Conservation (phyloP, 768 basidiomycete species). For the Termitomyces sp. region DNA sequence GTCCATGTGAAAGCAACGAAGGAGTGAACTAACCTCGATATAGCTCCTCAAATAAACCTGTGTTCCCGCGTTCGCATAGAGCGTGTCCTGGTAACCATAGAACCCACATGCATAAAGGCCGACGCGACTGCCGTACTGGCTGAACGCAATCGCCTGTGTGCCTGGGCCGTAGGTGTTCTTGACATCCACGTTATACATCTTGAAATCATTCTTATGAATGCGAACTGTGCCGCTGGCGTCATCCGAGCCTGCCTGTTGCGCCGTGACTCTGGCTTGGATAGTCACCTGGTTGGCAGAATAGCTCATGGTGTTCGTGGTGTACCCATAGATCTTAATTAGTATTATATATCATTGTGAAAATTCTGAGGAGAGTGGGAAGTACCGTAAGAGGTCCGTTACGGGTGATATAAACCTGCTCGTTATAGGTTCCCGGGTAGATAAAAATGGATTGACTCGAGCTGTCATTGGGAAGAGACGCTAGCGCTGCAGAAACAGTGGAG, state of each 20-base stretch:
- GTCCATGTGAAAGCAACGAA: neutral
- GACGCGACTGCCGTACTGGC: constrained; percentile 40
- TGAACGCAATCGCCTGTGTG: constrained; percentile 43
- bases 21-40: constrained; percentile 32
- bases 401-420: constrained; percentile 38
- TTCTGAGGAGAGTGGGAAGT: neutral
- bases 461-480: constrained; percentile 36
- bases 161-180: constrained; percentile 40
- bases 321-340: constrained; percentile 32
- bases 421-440: constrained; percentile 42
- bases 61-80: constrained; percentile 38
- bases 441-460: constrained; percentile 33
- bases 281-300: constrained; percentile 34
- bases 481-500: constrained; percentile 30
- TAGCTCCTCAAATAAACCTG: constrained; percentile 43
- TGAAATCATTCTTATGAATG: constrained; percentile 41
- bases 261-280: constrained; percentile 29
- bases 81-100: constrained; percentile 43
- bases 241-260: constrained; percentile 33
- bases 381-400: constrained; percentile 39
- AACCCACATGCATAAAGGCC: constrained; percentile 42
- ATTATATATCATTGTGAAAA: neutral
- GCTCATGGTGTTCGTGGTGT: constrained; percentile 31
- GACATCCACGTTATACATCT: constrained; percentile 46
- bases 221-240: constrained; percentile 44